phyloP scores from a whole-genome alignment of 441 rosid species.

The Capsella rubella region DNA sequence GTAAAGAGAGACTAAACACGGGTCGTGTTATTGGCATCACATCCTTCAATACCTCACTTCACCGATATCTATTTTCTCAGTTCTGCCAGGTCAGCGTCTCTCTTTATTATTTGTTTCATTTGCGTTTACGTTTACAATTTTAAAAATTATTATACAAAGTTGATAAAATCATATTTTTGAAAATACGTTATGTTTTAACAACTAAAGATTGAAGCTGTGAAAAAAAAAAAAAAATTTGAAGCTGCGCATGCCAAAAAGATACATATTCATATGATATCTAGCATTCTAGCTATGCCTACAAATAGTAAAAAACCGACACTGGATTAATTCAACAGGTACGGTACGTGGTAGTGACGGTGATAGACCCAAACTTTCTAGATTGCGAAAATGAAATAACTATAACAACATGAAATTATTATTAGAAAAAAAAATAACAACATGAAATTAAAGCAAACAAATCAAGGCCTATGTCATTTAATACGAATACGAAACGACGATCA shows the following conservation, averaged over 20 bases:
- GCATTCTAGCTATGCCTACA: background rate
- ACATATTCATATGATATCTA: background rate
- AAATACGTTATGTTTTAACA: background rate
- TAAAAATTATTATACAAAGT: background rate
- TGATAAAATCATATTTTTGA: background rate
- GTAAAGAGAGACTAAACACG: conserved; percentile 32
- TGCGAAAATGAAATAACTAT: conserved; percentile 3
- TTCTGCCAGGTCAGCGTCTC: conserved; percentile 52
- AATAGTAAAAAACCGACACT: background rate
- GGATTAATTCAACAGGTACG: background rate
- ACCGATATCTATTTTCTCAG: conserved; percentile 46
- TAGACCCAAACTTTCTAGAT: conserved; percentile 11
- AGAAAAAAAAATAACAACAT: background rate
- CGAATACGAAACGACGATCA: conserved; percentile 17
- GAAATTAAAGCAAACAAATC: background rate
- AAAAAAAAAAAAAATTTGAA: background rate
- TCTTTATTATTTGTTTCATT: background rate
- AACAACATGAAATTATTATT: background rate
- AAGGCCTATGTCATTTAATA: conserved; percentile 27
- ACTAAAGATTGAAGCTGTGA: background rate
- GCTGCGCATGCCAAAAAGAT: background rate
- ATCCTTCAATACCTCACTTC: conserved; percentile 38
- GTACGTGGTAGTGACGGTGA: conserved; percentile 6
- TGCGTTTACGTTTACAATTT: background rate
- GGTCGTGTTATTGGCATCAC: conserved; percentile 48